These are phyloP conservation scores for Heliamphora exappendiculata DNA, from an alignment of 148 eudicot species.

Conservation along the genomic window DNA sequence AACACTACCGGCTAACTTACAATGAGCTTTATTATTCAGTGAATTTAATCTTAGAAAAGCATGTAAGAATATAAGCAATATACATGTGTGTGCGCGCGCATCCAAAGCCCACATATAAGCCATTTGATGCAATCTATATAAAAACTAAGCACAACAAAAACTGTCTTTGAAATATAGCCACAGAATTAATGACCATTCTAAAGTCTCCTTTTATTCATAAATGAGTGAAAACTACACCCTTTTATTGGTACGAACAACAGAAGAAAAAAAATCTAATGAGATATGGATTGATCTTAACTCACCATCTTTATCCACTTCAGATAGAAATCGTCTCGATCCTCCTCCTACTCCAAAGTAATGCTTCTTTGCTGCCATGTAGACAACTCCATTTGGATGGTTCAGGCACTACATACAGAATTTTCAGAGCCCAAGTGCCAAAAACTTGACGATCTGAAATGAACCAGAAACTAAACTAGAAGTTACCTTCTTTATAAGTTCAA, in stretches of 20 bases:
- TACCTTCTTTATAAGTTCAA: constrained; percentile 74
- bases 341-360: constrained; percentile 98
- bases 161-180: not conserved
- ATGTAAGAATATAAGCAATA: not conserved
- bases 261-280: not conserved
- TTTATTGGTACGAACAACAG: not conserved
- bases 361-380: constrained; percentile 93
- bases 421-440: not conserved
- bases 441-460: not conserved
- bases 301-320: constrained; percentile 86
- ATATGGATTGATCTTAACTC: constrained; percentile 13
- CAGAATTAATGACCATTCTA: not conserved
- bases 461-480: not conserved
- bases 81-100: no score
- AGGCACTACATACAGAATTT: constrained; percentile 44
- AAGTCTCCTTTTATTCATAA: not conserved
- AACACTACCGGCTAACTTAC: not conserved
- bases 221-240: not conserved
- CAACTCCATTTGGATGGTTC: constrained; percentile 52
- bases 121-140: not conserved
- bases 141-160: not conserved
- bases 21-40: not conserved
- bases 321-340: constrained; percentile 77
- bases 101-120: not conserved
- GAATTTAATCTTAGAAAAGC: not conserved